Conservation (phyloP, 2,329 filamentous ascomycete species). For the Pseudocercospora fuligena region DNA sequence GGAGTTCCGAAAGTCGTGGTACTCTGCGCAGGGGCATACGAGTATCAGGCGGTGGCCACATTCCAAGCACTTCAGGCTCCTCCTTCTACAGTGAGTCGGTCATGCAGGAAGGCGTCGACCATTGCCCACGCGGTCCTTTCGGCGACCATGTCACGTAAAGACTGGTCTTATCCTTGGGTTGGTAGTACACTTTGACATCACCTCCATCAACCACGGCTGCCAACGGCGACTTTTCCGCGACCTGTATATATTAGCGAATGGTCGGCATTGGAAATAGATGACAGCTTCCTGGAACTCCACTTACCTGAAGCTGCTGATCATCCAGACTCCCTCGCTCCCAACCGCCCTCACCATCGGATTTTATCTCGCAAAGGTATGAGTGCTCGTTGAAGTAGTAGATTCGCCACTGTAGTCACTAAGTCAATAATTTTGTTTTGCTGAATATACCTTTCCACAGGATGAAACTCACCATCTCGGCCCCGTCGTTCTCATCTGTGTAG, state of each 20-base stretch:
- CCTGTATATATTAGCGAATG: background rate
- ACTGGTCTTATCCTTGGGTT: background rate
- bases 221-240: conserved; percentile 4
- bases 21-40: background rate
- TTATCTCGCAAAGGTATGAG: conserved; percentile 4
- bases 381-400: conserved; percentile 9
- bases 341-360: conserved; percentile 5
- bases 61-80: background rate
- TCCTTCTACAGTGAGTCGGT: conserved; percentile 4
- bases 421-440: background rate
- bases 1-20: background rate
- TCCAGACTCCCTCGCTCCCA: conserved; percentile 5
- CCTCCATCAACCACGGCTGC: background rate
- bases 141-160: conserved; percentile 7
- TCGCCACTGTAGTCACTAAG: background rate
- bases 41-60: background rate
- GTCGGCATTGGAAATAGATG: background rate
- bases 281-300: background rate
- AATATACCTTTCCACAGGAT: background rate
- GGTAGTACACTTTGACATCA: conserved; percentile 12
- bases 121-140: conserved; percentile 1
- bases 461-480: conserved; percentile 1
- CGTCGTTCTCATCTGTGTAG: background rate
- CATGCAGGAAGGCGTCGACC: conserved; percentile 4
- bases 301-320: conserved; percentile 1